These are phyloP conservation scores for Yamadazyma scolyti DNA, from an alignment of 805 yeast species.

Conservation along the genomic window DNA sequence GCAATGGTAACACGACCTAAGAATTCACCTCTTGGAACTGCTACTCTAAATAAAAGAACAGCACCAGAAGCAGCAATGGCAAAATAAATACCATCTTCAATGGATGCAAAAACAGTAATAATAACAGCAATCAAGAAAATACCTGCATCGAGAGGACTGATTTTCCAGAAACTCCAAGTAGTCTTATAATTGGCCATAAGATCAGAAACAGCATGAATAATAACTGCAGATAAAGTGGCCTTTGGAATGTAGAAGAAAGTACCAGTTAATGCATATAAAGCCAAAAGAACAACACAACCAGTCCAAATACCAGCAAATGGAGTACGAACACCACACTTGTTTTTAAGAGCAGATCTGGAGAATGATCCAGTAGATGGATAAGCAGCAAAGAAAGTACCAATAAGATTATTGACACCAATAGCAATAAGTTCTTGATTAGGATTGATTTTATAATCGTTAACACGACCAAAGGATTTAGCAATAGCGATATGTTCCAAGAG, in stretches of 20 bases:
- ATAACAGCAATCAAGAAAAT: conserved; percentile 72
- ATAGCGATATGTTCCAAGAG: conserved; percentile 91
- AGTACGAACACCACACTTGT: conserved; percentile 93
- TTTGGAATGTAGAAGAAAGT: conserved; percentile 89
- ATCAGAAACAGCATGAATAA: conserved; percentile 91
- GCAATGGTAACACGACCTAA: conserved; percentile 74
- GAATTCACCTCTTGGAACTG: conserved; percentile 79
- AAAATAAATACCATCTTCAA: conserved; percentile 89
- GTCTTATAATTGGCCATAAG: conserved; percentile 67
- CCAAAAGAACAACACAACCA: conserved; percentile 83
- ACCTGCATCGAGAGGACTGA: conserved; percentile 69
- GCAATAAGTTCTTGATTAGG: conserved; percentile 95
- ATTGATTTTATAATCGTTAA: conserved; percentile 83
- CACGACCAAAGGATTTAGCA: conserved; percentile 87
- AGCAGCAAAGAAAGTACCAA: conserved; percentile 90
- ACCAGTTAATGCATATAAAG: conserved; percentile 77
- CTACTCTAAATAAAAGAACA: conserved; percentile 64
- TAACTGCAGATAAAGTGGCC: conserved; percentile 81
- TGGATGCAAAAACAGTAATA: conserved; percentile 70
- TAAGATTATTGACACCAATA: conserved; percentile 84
- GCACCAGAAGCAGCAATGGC: conserved; percentile 84
- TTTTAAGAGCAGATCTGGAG: conserved; percentile 89
- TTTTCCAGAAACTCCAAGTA: conserved; percentile 66
- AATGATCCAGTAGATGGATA: conserved; percentile 97
- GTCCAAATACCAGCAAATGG: conserved; percentile 91